phyloP scores from a whole-genome alignment of 306 rosid species.

The Cucurbita pepo region DNA sequence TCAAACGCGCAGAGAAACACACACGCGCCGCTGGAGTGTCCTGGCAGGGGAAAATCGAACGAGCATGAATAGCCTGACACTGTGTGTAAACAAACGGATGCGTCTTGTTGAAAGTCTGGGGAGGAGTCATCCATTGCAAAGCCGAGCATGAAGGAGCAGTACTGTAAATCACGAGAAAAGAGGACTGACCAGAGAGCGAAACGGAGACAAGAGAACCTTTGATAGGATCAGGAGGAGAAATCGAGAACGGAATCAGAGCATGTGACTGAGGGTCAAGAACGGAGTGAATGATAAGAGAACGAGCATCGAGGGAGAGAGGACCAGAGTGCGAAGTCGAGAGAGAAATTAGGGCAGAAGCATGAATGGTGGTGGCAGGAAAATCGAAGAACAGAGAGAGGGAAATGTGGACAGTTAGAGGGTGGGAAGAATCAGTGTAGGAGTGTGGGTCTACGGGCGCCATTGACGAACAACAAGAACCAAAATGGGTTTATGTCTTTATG shows the following conservation, averaged over 20 bases:
- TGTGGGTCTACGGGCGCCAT: conserved; percentile 89
- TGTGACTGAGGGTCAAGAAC: conserved; percentile 25
- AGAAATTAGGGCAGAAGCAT: conserved; percentile 47
- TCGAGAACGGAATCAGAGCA: conserved; percentile 29
- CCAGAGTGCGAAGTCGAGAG: conserved; percentile 40
- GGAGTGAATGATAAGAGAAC: conserved; percentile 46
- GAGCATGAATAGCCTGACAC: conserved; percentile 88
- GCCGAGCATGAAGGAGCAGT: conserved; percentile 74
- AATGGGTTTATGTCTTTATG: background rate
- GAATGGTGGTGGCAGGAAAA: conserved; percentile 42
- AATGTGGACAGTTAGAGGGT: conserved; percentile 36
- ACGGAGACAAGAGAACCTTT: conserved; percentile 45
- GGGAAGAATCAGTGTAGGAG: conserved; percentile 61
- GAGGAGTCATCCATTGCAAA: conserved; percentile 74
- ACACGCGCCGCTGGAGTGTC: conserved; percentile 87
- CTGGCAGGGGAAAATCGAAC: conserved; percentile 75
- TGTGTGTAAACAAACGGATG: conserved; percentile 78
- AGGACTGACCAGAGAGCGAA: conserved; percentile 36
- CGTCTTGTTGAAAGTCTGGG: conserved; percentile 56
- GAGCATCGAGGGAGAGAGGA: conserved; percentile 59
- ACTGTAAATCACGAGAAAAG: conserved; percentile 33
- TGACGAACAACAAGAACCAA: background rate
- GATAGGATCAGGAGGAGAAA: conserved; percentile 35
- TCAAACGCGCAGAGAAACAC: conserved; percentile 31
- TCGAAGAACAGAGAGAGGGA: conserved; percentile 55